Evolutionary conservation across 495 filamentous ascomycete genomes (phyloP), one percentile per base, ranked within the genome.

Genomic region (Pseudoneurospora amorphoporcata): DNA sequence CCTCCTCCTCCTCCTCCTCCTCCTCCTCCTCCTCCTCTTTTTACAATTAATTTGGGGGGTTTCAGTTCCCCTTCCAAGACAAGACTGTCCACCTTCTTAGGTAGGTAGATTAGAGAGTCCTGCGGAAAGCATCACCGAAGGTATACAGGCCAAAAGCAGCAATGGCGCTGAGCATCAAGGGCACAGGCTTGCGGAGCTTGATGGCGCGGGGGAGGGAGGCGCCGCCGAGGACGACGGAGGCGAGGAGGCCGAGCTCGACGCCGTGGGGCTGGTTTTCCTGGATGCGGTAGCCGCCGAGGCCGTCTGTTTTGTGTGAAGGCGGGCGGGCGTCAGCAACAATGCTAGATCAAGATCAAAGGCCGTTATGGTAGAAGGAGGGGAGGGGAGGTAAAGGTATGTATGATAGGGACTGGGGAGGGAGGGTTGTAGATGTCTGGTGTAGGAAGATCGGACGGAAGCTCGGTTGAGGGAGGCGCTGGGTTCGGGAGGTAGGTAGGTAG

Each of bases 171-270:
- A 97, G 80, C 23, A 88, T 87, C 69, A 89, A 81, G 14, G 94
- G 94, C 73, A 97, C 86, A 3, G 91, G 88, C 87, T 97, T 97
- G 75, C 84, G 83, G 68, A 89, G 87, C 81, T 88, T 90, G 71
- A 98, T 88, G 8, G 93, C 96, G 61, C 96, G 86, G 14, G 95
- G 95, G 69, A 97, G 87, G 7, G 91, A 91, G 42, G 89, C 89
- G 2, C 93, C 94, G 8, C 92, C 94, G 69, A 99, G 84, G 23
- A 98, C 85, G 39, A 91, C 75, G 10, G 92, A 95, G 3, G 95
- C 95, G 38, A 97, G 85, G 35, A 96, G 82, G 6, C 89, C 90
- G 40, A 92, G 79, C 74, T 95, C 93, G 71, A 92, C 82, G 69
- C 92, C 93, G 77, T 92, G 93, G 14, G 90, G 71, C 77, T 93